phyloP scores from a whole-genome alignment of 805 yeast species.

The Yamadazyma olivae region DNA sequence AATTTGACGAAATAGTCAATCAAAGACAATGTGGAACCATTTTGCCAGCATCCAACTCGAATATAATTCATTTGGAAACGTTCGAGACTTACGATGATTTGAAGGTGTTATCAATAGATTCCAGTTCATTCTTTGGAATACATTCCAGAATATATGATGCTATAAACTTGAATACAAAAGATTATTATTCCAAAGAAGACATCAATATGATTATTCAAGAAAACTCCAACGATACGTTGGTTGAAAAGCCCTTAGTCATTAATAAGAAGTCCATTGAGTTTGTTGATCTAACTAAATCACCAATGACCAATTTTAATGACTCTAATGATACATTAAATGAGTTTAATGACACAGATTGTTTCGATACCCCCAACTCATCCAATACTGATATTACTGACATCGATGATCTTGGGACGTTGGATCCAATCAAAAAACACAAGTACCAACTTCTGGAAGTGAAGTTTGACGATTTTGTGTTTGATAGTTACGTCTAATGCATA shows the following conservation, averaged over 20 bases:
- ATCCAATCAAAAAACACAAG: too few species aligned
- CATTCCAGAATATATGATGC: slow-evolving; percentile 43
- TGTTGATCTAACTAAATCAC: not conserved
- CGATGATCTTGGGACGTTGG: not conserved
- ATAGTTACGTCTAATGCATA: not conserved
- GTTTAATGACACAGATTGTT: not conserved
- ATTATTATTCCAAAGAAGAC: slow-evolving; percentile 30
- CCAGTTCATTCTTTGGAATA: slow-evolving; percentile 53
- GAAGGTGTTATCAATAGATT: slow-evolving; percentile 52
- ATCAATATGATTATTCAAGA: slow-evolving; percentile 18
- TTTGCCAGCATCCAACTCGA: slow-evolving; percentile 57
- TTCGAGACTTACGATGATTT: slow-evolving; percentile 25
- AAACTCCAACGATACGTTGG: slow-evolving; percentile 14
- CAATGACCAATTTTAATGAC: slow-evolving; percentile 3
- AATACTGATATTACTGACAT: not conserved
- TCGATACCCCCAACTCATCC: not conserved
- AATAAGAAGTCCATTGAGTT: slow-evolving; percentile 8
- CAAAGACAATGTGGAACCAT: slow-evolving; percentile 59
- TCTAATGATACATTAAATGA: slow-evolving; percentile 14
- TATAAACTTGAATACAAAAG: slow-evolving; percentile 16
- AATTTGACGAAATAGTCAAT: slow-evolving; percentile 25
- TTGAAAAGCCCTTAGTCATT: slow-evolving; percentile 14
- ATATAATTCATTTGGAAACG: slow-evolving; percentile 45
- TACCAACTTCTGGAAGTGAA: slow-evolving; percentile 5
- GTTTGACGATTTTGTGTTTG: slow-evolving; percentile 7